Evolutionary conservation across 495 filamentous ascomycete genomes (phyloP).

Genomic region (Talaromyces trachyspermus): DNA sequence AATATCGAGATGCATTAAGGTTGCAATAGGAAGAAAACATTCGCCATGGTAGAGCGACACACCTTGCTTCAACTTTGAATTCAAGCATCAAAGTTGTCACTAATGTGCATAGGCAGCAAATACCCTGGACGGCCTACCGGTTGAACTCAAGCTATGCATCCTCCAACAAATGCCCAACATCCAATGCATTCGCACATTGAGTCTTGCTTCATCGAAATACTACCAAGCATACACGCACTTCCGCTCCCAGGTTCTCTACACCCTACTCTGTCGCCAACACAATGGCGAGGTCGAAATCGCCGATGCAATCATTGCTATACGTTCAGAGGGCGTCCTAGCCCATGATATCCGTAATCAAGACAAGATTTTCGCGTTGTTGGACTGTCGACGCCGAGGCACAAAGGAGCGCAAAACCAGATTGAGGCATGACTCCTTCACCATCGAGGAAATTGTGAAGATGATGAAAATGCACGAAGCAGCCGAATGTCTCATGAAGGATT

Average conservation of each 20-base stretch:
- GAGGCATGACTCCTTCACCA: not conserved
- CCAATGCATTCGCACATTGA: not conserved
- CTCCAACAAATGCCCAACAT: not conserved
- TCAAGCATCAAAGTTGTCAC: not conserved
- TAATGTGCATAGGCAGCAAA: not conserved
- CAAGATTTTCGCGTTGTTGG: not conserved
- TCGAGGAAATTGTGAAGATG: not conserved
- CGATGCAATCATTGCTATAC: not conserved
- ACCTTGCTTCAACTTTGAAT: too few relatives aligned
- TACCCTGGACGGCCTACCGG: not conserved
- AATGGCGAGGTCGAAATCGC: not conserved
- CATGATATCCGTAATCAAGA: slow-evolving; percentile 28
- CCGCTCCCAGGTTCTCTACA: not conserved
- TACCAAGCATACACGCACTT: not conserved
- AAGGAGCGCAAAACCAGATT: not conserved
- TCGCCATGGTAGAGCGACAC: not conserved
- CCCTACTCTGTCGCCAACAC: not conserved
- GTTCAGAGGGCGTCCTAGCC: slow-evolving; percentile 18
- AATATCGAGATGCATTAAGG: not conserved
- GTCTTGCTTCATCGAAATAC: not conserved
- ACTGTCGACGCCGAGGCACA: not conserved
- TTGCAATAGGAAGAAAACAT: not conserved
- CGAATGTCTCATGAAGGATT: not conserved
- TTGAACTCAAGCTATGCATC: not conserved
- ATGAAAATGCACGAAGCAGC: slow-evolving; percentile 4